These are phyloP conservation scores for Seminavis robusta DNA, from an alignment of 108 stramenopile genomes.

Conservation along the genomic window DNA sequence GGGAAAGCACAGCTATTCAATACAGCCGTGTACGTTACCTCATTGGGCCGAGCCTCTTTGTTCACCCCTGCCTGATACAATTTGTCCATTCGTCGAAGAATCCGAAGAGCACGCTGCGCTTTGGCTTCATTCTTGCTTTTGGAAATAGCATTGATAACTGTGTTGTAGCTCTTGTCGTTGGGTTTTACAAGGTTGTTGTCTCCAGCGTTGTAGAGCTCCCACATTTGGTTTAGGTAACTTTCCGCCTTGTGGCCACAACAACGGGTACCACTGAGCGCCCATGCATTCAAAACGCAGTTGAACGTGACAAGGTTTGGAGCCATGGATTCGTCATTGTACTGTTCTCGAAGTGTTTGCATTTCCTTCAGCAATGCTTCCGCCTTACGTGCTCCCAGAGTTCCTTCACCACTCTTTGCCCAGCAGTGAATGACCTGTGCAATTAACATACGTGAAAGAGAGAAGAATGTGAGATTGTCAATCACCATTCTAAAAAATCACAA, in stretches of 20 bases:
- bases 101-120: slow-evolving; percentile 37
- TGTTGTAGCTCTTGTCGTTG: slow-evolving; percentile 58
- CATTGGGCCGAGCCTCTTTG: slow-evolving; percentile 43
- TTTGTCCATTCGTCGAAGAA: slow-evolving; percentile 42
- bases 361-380: slow-evolving; percentile 34
- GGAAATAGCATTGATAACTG: slow-evolving; percentile 51
- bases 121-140: slow-evolving; percentile 39
- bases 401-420: slow-evolving; percentile 56
- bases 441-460: background rate
- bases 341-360: slow-evolving; percentile 31
- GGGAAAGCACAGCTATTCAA: slow-evolving; percentile 45
- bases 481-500: no score
- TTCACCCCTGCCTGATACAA: slow-evolving; percentile 43
- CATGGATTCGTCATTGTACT: slow-evolving; percentile 14
- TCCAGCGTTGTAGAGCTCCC: slow-evolving; percentile 33
- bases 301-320: slow-evolving; percentile 30
- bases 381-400: slow-evolving; percentile 41
- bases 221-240: slow-evolving; percentile 38
- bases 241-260: slow-evolving; percentile 36
- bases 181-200: slow-evolving; percentile 54
- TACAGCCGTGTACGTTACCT: slow-evolving; percentile 39
- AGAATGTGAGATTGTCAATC: background rate
- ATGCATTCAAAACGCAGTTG: slow-evolving; percentile 42
- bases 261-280: slow-evolving; percentile 39
- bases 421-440: slow-evolving; percentile 47